Evolutionary conservation across 352 stramenopile genomes (phyloP), one percentile per base, ranked within the genome.

Genomic region (Phytopythium sindhum): DNA sequence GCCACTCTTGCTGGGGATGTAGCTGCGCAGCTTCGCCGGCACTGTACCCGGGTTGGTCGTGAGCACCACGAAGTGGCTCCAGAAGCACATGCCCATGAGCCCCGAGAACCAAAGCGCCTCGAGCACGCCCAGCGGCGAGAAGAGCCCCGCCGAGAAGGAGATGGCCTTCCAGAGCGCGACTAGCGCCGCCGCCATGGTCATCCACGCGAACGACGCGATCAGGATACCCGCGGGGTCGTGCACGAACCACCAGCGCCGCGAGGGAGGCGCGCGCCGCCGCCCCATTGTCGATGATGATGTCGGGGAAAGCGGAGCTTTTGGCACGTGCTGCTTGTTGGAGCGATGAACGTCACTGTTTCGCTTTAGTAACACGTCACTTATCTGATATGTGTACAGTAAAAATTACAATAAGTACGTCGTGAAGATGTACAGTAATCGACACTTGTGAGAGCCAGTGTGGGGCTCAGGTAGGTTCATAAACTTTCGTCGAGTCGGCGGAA

Each of bases 41-140:
- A 93, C 81, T 3, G 76, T 81, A n/a, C 81, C 87, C 9, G 87
- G 87, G 51, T 95, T 86, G 14, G 73, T 93, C 1, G 80, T 95
- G 70, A 93, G 85, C 62, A 90, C 81, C 37, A 78, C 75, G 21
- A 75, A 57, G 68, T 93, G 85, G 19, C 70, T 79, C 82, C 82
- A 91, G 62, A 90, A 78, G 61, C 80, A 89, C 80, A 93, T 89
- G 47, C 57, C 68, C 26, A 93, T 68, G n/a, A 88, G 79, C 7
- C 63, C 69, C 9, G 69, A 69, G 64, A 93, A 80, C 67, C 74
- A 82, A 23, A 80, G 6, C 15, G 57, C 64, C 59, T 84, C 68
- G 12, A 85, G 63, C 37, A 78, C 45, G 7, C 84, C 82, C 42
- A 73, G 64, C 26, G 66, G 66, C 39, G 84, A 90, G 24, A 82